A percentile compares a stretch with the other conserved stretches of the same genome.
phyloP scores from a whole-genome alignment of 2,329 filamentous ascomycete species.

The Setomelanomma holmii region DNA sequence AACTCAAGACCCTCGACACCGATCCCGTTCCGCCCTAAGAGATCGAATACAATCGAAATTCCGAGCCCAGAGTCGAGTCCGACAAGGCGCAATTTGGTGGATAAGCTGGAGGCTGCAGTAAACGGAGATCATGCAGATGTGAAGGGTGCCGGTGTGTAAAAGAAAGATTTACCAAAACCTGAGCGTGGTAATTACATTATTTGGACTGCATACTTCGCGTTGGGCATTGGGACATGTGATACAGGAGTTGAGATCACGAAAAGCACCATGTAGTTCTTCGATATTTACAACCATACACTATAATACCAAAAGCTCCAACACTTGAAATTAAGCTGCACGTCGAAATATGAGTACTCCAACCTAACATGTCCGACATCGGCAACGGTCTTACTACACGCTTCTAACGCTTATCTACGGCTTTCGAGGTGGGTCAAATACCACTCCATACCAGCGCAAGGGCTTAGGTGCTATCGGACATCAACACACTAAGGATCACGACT shows the following conservation, averaged over 20 bases:
- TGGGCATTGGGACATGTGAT: neutral
- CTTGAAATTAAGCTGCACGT: no score
- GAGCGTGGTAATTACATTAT: no score
- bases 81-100: constrained; percentile 27
- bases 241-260: neutral
- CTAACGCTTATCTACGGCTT: no score
- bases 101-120: constrained; percentile 37
- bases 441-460: no score
- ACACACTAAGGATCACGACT: no score
- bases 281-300: neutral
- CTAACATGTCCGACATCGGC: neutral
- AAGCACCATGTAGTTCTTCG: neutral
- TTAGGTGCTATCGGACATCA: no score
- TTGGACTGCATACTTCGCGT: neutral
- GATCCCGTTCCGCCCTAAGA: constrained; percentile 65
- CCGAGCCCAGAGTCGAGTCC: constrained; percentile 38
- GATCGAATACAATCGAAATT: constrained; percentile 57
- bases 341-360: no score
- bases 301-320: no score
- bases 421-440: no score
- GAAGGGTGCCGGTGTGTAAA: constrained; percentile 24
- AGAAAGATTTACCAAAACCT: neutral
- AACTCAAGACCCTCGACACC: constrained; percentile 74
- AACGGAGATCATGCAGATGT: constrained; percentile 32
- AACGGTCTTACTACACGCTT: neutral